Evolutionary conservation across 1,139 yeast species (phyloP).

Genomic region (Debaryomyces psychrophilus): DNA sequence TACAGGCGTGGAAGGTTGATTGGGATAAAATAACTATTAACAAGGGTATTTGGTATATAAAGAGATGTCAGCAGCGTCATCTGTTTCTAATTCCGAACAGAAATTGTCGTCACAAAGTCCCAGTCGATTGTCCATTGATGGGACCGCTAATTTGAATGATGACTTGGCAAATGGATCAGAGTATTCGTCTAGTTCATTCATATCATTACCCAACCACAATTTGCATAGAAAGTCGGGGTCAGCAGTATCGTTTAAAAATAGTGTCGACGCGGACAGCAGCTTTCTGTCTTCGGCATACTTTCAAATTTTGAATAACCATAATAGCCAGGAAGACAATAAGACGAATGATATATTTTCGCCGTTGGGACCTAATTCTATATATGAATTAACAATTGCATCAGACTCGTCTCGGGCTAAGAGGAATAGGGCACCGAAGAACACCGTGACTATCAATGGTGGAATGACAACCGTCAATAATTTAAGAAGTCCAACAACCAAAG

Average conservation of each 20-base stretch:
- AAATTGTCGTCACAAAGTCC: slow-evolving; percentile 1
- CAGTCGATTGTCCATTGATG: slow-evolving; percentile 29
- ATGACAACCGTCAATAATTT: slow-evolving; percentile 46
- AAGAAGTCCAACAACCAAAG: slow-evolving; percentile 72
- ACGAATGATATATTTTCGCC: slow-evolving; percentile 49
- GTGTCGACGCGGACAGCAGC: slow-evolving; percentile 43
- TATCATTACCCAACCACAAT: slow-evolving; percentile 18
- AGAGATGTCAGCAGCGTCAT: slow-evolving; percentile 8
- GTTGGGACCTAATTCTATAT: slow-evolving; percentile 78
- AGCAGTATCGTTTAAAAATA: slow-evolving; percentile 31
- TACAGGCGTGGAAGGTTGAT: not conserved
- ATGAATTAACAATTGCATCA: slow-evolving; percentile 66
- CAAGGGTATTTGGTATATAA: not conserved
- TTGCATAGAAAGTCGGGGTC: slow-evolving; percentile 16
- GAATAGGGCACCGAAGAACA: slow-evolving; percentile 33
- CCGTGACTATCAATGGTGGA: slow-evolving; percentile 48
- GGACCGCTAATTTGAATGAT: slow-evolving; percentile 40
- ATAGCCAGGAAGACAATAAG: slow-evolving; percentile 21
- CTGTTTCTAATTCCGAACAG: slow-evolving; percentile 10
- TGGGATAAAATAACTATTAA: not conserved
- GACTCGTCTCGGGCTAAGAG: slow-evolving; percentile 47
- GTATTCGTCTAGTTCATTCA: slow-evolving; percentile 23
- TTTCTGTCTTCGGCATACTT: slow-evolving; percentile 37
- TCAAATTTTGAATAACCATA: slow-evolving; percentile 27
- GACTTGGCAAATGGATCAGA: slow-evolving; percentile 39